These are phyloP conservation scores for Pseudozyma hubeiensis DNA, from an alignment of 1,284 basidiomycete species.

Conservation along the genomic window DNA sequence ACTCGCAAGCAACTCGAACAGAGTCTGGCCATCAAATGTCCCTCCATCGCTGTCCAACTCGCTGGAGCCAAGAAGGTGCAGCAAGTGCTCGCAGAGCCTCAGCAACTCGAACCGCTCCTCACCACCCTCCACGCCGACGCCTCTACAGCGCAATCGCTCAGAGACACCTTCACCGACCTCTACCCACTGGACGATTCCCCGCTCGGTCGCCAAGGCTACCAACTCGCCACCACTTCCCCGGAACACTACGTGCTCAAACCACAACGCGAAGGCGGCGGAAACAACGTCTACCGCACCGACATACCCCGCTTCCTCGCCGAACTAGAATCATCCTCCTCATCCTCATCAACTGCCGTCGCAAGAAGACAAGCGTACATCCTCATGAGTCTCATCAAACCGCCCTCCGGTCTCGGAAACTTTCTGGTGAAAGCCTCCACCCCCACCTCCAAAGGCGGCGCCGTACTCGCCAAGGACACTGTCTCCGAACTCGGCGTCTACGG, in stretches of 20 bases:
- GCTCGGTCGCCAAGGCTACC: conserved; percentile 71
- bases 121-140: background rate
- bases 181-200: conserved; percentile 70
- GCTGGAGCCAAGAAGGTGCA: conserved; percentile 97
- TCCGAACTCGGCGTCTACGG: conserved; percentile 94
- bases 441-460: conserved; percentile 3
- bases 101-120: conserved; percentile 79
- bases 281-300: conserved; percentile 88
- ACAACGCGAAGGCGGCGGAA: conserved; percentile 95
- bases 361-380: conserved; percentile 82
- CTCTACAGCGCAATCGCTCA: conserved; percentile 15
- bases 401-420: conserved; percentile 77
- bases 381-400: conserved; percentile 89
- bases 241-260: conserved; percentile 87
- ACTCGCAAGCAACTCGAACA: conserved; percentile 82
- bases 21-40: conserved; percentile 90
- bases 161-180: conserved; percentile 49
- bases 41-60: conserved; percentile 87
- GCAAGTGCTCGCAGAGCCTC: conserved; percentile 82
- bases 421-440: conserved; percentile 74
- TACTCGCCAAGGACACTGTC: conserved; percentile 77
- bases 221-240: conserved; percentile 73
- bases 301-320: conserved; percentile 82
- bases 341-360: conserved; percentile 20
- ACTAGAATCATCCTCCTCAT: conserved; percentile 8